Base-by-base conservation (phyloP, 306 rosid species). In the Quercus cerris region DNA sequence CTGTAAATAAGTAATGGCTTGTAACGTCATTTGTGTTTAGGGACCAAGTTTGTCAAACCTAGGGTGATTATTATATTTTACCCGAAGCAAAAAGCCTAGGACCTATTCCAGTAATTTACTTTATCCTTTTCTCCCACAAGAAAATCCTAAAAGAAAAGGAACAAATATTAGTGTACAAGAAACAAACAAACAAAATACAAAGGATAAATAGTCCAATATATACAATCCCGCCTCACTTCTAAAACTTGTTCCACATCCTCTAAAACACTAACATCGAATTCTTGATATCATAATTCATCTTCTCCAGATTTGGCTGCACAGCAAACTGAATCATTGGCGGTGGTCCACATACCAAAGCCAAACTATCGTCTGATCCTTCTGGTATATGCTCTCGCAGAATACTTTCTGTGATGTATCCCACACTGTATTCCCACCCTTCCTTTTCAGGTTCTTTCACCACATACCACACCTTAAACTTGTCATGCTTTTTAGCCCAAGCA, bases 291-390 rank as follows among this genome's bases (percentile, higher is more conserved):
- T 91, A 93, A 0, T 90, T 90, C 82, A 94, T 69, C 84, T 91
- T 91, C 87, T 91, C 94, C 87, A 94, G 80, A 79, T 91, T 87
- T 0, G 91, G 89, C 82, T 85, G 81, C 57, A 93, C 97, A 0
- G 95, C 95, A 30, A 85, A 87, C 83, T 91, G 88, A 81, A 94
- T 89, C 99, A 94, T 90, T 0, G 91, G 89, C 7, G 97, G 97
- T n/a, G 97, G 91, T 4, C 98, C 97, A 75, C 97, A 94, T 0
- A 86, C 85, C 76, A 94, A 74, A 4, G 98, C 98, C 82, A 94
- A 61, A 20, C 90, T 84, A 56, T 80, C 87, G 1, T 76, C 83
- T 0, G 90, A 82, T n/a, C 90, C 91, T 10, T 28, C 67, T 0
- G 97, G 98, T 44, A 87, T 17, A 58, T 94, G 97, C 76, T 89